Percentiles rank a stretch among this genome's conserved stretches.
Conservation (phyloP, 768 basidiomycete species). For the Cyclocybe cylindracea region DNA sequence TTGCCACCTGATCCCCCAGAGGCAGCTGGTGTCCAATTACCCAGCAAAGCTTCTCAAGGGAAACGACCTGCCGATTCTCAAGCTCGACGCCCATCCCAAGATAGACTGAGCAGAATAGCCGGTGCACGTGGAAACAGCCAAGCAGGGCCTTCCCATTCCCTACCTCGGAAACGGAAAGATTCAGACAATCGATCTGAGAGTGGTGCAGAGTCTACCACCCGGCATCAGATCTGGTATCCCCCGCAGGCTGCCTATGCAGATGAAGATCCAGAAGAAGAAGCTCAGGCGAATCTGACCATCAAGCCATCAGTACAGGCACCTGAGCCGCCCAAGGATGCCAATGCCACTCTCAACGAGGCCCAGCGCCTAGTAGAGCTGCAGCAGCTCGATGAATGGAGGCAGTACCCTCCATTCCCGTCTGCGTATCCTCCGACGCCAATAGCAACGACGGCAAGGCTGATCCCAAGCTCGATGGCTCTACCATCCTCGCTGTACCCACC, state of each 20-base stretch:
- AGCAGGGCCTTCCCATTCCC: not conserved
- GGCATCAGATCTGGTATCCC: conserved; percentile 62
- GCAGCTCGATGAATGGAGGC: conserved; percentile 65
- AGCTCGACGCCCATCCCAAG: not conserved
- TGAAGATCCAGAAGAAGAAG: conserved; percentile 26
- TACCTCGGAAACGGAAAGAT: conserved; percentile 3
- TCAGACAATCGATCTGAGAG: not conserved
- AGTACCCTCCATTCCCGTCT: conserved; percentile 74
- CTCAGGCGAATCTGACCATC: conserved; percentile 14
- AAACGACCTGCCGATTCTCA: conserved; percentile 1
- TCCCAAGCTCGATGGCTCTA: conserved; percentile 24
- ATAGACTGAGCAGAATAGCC: not conserved
- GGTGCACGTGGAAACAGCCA: not conserved
- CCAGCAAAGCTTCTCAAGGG: not conserved
- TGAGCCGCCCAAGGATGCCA: not conserved
- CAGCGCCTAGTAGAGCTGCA: conserved; percentile 19
- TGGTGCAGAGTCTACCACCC: not conserved
- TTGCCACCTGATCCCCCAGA: not conserved
- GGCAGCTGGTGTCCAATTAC: not conserved
- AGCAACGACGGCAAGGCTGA: conserved; percentile 31
- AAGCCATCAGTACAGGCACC: conserved; percentile 10
- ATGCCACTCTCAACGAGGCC: not conserved
- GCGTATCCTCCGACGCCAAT: conserved; percentile 76
- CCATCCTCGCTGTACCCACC: conserved; percentile 26
- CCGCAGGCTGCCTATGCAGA: conserved; percentile 47